Evolutionary conservation across 163 green algal species (phyloP).

Genomic region (Chloroidium sp.): DNA sequence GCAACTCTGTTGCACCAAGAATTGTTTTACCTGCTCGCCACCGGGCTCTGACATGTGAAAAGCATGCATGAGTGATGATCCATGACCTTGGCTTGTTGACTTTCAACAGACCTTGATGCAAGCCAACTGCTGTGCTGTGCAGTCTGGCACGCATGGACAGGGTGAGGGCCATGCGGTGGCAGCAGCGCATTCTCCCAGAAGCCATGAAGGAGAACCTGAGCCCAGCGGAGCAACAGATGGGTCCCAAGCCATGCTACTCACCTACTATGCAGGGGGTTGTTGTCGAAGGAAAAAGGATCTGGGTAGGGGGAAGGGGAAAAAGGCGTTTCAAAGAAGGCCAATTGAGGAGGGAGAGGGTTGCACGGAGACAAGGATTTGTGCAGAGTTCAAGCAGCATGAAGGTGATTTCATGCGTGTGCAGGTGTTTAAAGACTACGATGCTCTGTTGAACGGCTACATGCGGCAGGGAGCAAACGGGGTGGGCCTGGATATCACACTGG

Average conservation of each 20-base stretch:
- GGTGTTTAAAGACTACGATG: constrained; percentile 34
- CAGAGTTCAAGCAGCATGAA: neutral
- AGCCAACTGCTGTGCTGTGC: neutral
- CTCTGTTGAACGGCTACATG: constrained; percentile 46
- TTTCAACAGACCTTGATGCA: too few species aligned
- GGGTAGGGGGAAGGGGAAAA: too few species aligned
- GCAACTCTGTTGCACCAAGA: too few species aligned
- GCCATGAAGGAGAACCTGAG: constrained; percentile 28
- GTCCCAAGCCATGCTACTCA: constrained; percentile 1
- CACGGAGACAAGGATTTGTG: too few species aligned
- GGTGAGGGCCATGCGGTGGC: constrained; percentile 42
- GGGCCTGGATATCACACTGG: constrained; percentile 43
- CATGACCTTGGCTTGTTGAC: too few species aligned
- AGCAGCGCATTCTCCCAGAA: constrained; percentile 31
- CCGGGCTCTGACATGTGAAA: too few species aligned
- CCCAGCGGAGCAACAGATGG: constrained; percentile 28
- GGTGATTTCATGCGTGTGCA: neutral
- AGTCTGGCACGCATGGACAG: constrained; percentile 35
- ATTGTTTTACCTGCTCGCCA: too few species aligned
- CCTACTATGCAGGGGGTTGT: neutral
- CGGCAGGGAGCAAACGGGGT: constrained; percentile 25
- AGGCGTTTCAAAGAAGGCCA: too few species aligned
- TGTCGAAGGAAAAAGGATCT: neutral
- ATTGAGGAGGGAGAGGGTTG: too few species aligned
- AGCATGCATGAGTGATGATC: too few species aligned